These are phyloP conservation scores for Penicillium goetzii DNA, from an alignment of 495 filamentous ascomycete species.

Conservation along the genomic window DNA sequence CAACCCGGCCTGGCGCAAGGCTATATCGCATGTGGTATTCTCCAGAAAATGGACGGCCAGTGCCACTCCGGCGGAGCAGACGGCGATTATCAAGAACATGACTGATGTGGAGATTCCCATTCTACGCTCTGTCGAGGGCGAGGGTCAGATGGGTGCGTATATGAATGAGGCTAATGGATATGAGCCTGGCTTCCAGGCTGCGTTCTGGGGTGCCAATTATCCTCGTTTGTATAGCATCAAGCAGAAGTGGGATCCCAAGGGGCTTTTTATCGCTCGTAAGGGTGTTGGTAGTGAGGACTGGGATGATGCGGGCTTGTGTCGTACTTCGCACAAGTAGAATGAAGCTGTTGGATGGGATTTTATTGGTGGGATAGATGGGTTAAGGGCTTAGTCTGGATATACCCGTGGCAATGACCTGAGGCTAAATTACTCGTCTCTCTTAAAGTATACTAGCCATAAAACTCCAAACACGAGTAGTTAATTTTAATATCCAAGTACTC, in stretches of 20 bases:
- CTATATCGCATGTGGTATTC: conserved; percentile 33
- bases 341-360: not conserved
- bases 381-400: not conserved
- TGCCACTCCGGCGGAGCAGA: conserved; percentile 30
- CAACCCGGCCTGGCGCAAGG: conserved; percentile 45
- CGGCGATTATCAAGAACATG: conserved; percentile 41
- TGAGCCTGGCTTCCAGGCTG: conserved; percentile 48
- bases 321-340: not conserved
- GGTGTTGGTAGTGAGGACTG: conserved; percentile 41
- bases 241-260: conserved; percentile 37
- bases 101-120: conserved; percentile 44
- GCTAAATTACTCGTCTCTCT: too few species aligned
- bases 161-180: conserved; percentile 54
- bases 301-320: conserved; percentile 39
- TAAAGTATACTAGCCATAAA: too few species aligned
- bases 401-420: too few species aligned
- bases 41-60: conserved; percentile 21
- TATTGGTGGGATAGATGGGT: not conserved
- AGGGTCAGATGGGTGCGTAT: conserved; percentile 47
- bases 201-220: conserved; percentile 58
- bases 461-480: too few species aligned
- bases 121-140: conserved; percentile 44
- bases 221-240: conserved; percentile 46
- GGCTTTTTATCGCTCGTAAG: conserved; percentile 34
- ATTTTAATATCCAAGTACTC: too few species aligned